phyloP scores from a whole-genome alignment of 192 early-diverging fungal genomes.

The Backusella liffmaniae region DNA sequence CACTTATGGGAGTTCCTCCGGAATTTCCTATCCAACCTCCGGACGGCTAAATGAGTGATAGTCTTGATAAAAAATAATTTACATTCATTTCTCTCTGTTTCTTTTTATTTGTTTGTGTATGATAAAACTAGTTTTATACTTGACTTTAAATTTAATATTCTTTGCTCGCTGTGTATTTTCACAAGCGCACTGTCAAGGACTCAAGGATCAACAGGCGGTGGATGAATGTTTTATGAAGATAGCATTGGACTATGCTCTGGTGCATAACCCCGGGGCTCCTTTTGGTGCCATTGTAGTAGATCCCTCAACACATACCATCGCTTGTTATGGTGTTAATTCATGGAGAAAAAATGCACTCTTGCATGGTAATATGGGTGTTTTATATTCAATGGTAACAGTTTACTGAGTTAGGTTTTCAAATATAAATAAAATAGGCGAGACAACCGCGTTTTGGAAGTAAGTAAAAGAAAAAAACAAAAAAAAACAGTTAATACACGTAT shows the following conservation, averaged over 20 bases:
- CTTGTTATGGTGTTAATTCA: constrained; percentile 25
- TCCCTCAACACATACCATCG: constrained; percentile 13
- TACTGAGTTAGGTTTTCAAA: not conserved
- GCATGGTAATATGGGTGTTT: constrained; percentile 13
- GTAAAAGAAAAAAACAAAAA: constrained; percentile 4
- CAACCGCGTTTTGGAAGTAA: constrained; percentile 32
- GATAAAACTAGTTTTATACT: not conserved
- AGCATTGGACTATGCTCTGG: constrained; percentile 17
- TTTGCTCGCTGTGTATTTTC: not conserved
- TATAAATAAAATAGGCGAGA: constrained; percentile 11
- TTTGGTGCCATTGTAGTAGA: constrained; percentile 28
- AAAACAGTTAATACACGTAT: not conserved
- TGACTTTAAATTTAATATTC: not conserved
- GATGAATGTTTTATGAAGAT: constrained; percentile 28
- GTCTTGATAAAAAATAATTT: not conserved
- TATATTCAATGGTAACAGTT: not conserved
- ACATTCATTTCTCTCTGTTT: not conserved
- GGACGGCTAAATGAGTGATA: not conserved
- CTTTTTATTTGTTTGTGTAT: not conserved
- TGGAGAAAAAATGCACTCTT: constrained; percentile 20
- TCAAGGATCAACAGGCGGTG: not conserved
- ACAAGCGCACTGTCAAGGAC: not conserved
- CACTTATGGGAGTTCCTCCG: not conserved
- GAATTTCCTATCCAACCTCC: not conserved
- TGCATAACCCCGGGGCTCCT: constrained; percentile 18